Percentiles rank a stretch among this genome's conserved stretches.
These are phyloP conservation scores for Cudoniella acicularis DNA, from an alignment of 495 filamentous ascomycete species.

Conservation along the genomic window DNA sequence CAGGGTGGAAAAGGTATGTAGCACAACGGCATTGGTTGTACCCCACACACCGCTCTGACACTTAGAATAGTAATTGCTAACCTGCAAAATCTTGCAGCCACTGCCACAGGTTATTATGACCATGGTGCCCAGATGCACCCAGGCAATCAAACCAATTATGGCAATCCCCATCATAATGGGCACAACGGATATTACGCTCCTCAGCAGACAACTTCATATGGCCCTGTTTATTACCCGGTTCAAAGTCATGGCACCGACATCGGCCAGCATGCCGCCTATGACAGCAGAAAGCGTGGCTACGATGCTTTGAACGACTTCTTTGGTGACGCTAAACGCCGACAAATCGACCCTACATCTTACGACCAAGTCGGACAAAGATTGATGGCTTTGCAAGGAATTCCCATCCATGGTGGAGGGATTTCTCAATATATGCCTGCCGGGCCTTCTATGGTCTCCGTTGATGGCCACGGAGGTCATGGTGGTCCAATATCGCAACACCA, in stretches of 20 bases:
- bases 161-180: slow-evolving; percentile 35
- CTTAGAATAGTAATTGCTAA: slow-evolving; percentile 36
- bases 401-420: slow-evolving; percentile 60
- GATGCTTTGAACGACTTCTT: slow-evolving; percentile 94
- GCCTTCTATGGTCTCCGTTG: slow-evolving; percentile 40
- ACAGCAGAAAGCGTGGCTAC: slow-evolving; percentile 73
- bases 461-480: slow-evolving; percentile 44
- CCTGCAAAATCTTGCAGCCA: slow-evolving; percentile 49
- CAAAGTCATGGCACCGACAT: slow-evolving; percentile 49
- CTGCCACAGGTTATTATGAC: slow-evolving; percentile 50
- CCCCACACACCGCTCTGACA: slow-evolving; percentile 19
- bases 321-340: slow-evolving; percentile 80
- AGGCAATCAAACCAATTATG: slow-evolving; percentile 34
- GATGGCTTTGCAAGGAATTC: slow-evolving; percentile 66
- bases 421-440: slow-evolving; percentile 64
- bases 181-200: slow-evolving; percentile 51
- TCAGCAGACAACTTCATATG: slow-evolving; percentile 55
- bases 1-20: slow-evolving; percentile 53
- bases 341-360: slow-evolving; percentile 82
- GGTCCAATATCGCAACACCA: slow-evolving; percentile 58
- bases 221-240: slow-evolving; percentile 60
- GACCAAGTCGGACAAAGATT: slow-evolving; percentile 76
- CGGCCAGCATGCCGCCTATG: slow-evolving; percentile 50
- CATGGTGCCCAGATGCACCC: slow-evolving; percentile 54
- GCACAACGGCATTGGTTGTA: slow-evolving; percentile 18